phyloP scores from a whole-genome alignment of 1,284 basidiomycete species.

The Melampsora americana region DNA sequence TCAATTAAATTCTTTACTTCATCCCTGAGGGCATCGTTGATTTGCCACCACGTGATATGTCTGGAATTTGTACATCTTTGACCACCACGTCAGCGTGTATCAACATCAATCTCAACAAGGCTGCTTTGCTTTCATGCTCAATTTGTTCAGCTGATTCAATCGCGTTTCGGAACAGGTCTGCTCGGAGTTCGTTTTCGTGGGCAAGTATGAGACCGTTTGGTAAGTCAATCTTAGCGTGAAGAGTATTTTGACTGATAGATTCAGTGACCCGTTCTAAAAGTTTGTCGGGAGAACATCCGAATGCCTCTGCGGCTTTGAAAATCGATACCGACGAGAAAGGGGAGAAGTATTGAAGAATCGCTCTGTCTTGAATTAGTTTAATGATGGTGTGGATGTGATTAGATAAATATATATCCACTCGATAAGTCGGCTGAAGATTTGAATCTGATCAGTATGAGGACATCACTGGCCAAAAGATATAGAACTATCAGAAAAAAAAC shows the following conservation, averaged over 20 bases:
- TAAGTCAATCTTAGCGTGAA: conserved; percentile 19
- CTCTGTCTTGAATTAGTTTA: conserved; percentile 51
- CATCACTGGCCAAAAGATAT: not conserved
- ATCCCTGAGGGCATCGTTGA: too few species aligned
- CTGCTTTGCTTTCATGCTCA: not conserved
- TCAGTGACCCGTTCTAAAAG: not conserved
- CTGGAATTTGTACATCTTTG: not conserved
- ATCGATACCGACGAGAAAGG: conserved; percentile 20
- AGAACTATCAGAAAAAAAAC: conserved; percentile 49
- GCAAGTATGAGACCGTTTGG: conserved; percentile 8
- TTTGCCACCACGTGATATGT: too few species aligned
- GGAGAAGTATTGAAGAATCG: conserved; percentile 32
- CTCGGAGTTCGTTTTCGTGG: not conserved
- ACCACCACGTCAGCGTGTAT: conserved; percentile 27
- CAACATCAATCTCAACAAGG: conserved; percentile 14
- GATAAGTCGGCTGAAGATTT: conserved; percentile 64
- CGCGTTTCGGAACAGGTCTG: conserved; percentile 1
- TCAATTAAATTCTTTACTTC: too few species aligned
- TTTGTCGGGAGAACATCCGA: conserved; percentile 4
- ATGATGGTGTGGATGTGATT: conserved; percentile 64
- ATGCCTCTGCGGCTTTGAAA: conserved; percentile 13
- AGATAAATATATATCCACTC: conserved; percentile 70
- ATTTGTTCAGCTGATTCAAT: conserved; percentile 13
- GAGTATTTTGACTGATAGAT: not conserved
- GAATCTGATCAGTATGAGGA: not conserved